These are phyloP conservation scores for Hypoxylon sp. DNA, from an alignment of 2,329 filamentous ascomycete genomes.

Conservation along the genomic window DNA sequence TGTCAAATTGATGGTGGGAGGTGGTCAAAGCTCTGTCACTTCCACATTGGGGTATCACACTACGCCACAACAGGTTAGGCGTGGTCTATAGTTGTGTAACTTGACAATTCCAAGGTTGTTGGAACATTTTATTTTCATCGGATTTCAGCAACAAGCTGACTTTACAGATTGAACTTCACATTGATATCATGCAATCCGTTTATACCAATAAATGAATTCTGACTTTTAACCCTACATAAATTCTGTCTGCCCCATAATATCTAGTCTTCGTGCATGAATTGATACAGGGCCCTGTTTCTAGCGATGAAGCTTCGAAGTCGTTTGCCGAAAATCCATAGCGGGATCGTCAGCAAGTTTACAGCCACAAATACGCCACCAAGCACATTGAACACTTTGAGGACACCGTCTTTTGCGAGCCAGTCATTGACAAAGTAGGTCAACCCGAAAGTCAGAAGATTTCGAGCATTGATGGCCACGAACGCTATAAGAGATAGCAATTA, in stretches of 20 bases:
- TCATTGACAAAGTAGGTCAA: conserved; percentile 62
- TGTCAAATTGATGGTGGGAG: conserved; percentile 2
- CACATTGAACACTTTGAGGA: conserved; percentile 58
- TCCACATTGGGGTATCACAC: background rate
- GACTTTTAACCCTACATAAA: background rate
- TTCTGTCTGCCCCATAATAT: background rate
- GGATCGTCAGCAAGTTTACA: conserved; percentile 63
- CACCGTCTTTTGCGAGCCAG: conserved; percentile 57
- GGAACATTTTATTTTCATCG: conserved; percentile 4
- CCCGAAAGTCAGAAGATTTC: conserved; percentile 64
- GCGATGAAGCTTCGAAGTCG: conserved; percentile 60
- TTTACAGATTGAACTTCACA: background rate
- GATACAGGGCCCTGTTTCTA: conserved; percentile 54
- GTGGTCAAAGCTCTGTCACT: conserved; percentile 9
- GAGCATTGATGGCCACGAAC: conserved; percentile 66
- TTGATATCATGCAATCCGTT: background rate
- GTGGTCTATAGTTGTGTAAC: background rate
- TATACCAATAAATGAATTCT: background rate
- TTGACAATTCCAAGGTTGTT: background rate
- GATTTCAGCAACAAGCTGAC: background rate
- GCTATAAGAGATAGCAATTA: conserved; percentile 49
- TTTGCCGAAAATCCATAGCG: conserved; percentile 66
- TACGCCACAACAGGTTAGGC: background rate
- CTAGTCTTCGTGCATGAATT: conserved; percentile 52
- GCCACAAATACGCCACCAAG: conserved; percentile 60